Conservation (phyloP, 78 protist genomes). For the Cavenderia fasciculata region DNA sequence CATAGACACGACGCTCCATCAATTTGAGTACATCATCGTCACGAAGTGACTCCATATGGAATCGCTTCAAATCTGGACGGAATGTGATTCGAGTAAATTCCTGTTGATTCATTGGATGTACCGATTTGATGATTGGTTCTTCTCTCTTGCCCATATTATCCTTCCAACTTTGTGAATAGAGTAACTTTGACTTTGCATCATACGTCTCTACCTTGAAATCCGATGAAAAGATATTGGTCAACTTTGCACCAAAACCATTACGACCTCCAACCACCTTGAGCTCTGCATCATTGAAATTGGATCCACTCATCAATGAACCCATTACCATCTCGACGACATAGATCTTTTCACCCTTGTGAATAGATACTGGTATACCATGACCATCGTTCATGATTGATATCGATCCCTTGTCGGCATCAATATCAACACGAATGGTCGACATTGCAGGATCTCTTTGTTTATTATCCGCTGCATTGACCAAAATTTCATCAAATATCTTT, state of each 20-base stretch:
- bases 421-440: slow-evolving; percentile 89
- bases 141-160: slow-evolving; percentile 80
- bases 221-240: slow-evolving; percentile 96
- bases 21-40: slow-evolving; percentile 91
- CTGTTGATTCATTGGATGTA: no score
- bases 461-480: slow-evolving; percentile 99
- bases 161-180: slow-evolving; percentile 38
- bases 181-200: not conserved
- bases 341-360: slow-evolving; percentile 91
- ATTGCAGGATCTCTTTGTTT: slow-evolving; percentile 95
- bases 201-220: slow-evolving; percentile 89
- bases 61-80: slow-evolving; percentile 81
- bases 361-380: slow-evolving; percentile 97
- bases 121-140: slow-evolving; percentile 59
- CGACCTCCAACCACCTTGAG: slow-evolving; percentile 81
- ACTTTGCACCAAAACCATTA: slow-evolving; percentile 98
- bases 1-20: slow-evolving; percentile 90
- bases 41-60: slow-evolving; percentile 74
- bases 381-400: slow-evolving; percentile 96
- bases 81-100: slow-evolving; percentile 87
- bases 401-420: slow-evolving; percentile 64
- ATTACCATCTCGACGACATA: slow-evolving; percentile 98
- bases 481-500: slow-evolving; percentile 99
- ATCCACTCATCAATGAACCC: slow-evolving; percentile 95
- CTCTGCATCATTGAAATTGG: slow-evolving; percentile 90